Conservation (phyloP, 2,329 filamentous ascomycete genomes). For the Venturia asperata region DNA sequence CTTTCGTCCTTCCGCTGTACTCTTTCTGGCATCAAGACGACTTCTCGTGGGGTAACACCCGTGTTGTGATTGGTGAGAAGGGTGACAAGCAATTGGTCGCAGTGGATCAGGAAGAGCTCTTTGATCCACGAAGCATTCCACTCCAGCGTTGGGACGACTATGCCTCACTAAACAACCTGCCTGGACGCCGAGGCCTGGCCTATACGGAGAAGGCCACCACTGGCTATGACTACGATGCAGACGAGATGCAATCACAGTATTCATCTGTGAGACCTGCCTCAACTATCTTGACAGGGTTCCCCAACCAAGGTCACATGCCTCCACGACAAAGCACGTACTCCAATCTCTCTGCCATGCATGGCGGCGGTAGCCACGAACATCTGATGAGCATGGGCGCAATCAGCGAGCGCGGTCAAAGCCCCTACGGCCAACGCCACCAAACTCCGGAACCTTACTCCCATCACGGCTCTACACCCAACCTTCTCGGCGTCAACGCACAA, state of each 20-base stretch:
- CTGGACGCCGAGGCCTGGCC: conserved; percentile 71
- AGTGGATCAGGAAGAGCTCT: conserved; percentile 70
- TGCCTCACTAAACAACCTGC: conserved; percentile 75
- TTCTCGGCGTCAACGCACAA: conserved; percentile 25
- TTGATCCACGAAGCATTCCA: conserved; percentile 87
- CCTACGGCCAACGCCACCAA: conserved; percentile 33
- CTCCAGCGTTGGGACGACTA: conserved; percentile 98
- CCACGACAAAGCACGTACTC: conserved; percentile 73
- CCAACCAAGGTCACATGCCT: conserved; percentile 56
- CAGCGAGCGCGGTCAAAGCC: conserved; percentile 21
- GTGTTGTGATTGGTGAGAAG: conserved; percentile 92
- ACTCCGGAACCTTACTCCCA: conserved; percentile 28
- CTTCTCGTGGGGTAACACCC: conserved; percentile 97
- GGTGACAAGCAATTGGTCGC: conserved; percentile 86
- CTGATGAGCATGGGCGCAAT: conserved; percentile 53
- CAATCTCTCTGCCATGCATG: conserved; percentile 34
- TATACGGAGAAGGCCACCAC: conserved; percentile 50
- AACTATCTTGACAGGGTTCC: conserved; percentile 81
- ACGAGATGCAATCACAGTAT: conserved; percentile 66
- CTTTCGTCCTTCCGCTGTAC: conserved; percentile 83
- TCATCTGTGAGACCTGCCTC: conserved; percentile 81
- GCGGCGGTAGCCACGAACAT: conserved; percentile 35
- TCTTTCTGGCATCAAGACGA: conserved; percentile 99
- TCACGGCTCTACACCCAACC: conserved; percentile 37
- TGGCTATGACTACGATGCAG: conserved; percentile 48